These are phyloP conservation scores for Pseudozyma tsukubaensis DNA, from an alignment of 1,284 basidiomycete genomes.

Conservation along the genomic window DNA sequence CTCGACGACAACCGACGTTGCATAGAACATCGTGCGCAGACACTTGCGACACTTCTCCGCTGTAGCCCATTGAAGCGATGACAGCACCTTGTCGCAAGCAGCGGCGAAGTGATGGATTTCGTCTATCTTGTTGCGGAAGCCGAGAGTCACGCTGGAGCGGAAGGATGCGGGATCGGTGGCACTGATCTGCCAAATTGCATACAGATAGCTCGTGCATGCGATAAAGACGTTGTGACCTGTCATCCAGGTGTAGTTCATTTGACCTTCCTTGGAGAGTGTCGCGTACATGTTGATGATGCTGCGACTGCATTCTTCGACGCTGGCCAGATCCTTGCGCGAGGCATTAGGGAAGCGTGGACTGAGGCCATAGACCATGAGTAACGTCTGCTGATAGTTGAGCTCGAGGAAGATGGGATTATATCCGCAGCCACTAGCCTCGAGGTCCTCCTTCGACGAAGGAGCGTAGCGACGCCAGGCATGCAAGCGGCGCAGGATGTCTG, in stretches of 20 bases:
- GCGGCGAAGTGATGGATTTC: conserved; percentile 51
- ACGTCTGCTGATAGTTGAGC: conserved; percentile 55
- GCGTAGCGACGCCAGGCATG: conserved; percentile 48
- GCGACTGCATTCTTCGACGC: conserved; percentile 50
- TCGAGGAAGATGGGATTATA: conserved; percentile 56
- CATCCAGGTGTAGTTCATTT: conserved; percentile 56
- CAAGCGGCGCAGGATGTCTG: conserved; percentile 42
- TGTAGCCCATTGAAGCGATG: conserved; percentile 48
- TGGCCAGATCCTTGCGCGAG: conserved; percentile 41
- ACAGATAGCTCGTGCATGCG: conserved; percentile 46
- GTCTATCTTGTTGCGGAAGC: conserved; percentile 46
- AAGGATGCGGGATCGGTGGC: conserved; percentile 40
- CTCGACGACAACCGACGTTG: conserved; percentile 44
- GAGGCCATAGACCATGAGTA: conserved; percentile 50
- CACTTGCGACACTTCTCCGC: conserved; percentile 53
- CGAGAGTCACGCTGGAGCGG: conserved; percentile 35
- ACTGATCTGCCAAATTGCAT: conserved; percentile 51
- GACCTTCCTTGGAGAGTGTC: conserved; percentile 46
- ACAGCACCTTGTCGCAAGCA: conserved; percentile 45
- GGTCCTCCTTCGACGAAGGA: conserved; percentile 42
- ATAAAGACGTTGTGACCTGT: conserved; percentile 52
- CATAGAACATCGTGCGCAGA: conserved; percentile 48
- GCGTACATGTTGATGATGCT: conserved; percentile 58
- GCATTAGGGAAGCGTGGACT: conserved; percentile 50
- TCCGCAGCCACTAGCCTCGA: conserved; percentile 42